Percentiles rank a stretch among this genome's conserved stretches.
Conservation (phyloP, 2,329 filamentous ascomycete genomes). For the Cladosporium sp. region DNA sequence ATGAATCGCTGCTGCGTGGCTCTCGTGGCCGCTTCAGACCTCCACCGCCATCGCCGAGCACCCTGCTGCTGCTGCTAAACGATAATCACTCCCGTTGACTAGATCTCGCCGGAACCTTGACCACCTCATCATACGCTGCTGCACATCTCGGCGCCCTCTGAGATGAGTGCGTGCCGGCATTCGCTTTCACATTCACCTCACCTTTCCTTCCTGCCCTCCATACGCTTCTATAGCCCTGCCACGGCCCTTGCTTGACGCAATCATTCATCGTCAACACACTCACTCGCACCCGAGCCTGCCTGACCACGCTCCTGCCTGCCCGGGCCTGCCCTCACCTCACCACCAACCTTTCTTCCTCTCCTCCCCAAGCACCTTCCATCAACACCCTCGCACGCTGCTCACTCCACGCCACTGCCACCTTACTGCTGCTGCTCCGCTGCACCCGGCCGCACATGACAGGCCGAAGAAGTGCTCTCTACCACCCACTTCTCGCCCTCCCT, state of each 20-base stretch:
- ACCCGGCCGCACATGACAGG: slow-evolving; percentile 11
- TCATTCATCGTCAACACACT: slow-evolving; percentile 12
- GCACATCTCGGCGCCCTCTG: slow-evolving; percentile 10
- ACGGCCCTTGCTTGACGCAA: slow-evolving; percentile 10
- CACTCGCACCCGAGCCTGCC: not conserved
- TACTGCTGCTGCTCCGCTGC: not conserved
- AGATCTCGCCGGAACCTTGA: slow-evolving; percentile 7
- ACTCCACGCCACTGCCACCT: not conserved
- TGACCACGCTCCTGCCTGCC: not conserved
- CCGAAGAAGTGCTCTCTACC: slow-evolving; percentile 4
- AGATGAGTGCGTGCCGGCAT: slow-evolving; percentile 9
- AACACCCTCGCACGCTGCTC: not conserved
- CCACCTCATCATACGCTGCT: not conserved
- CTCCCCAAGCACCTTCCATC: not conserved
- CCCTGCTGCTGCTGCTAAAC: not conserved
- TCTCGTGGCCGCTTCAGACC: not conserved
- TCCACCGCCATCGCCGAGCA: not conserved
- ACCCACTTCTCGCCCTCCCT: slow-evolving; percentile 8
- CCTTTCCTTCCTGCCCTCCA: not conserved
- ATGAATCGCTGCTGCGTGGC: not conserved
- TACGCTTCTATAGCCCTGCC: slow-evolving; percentile 1
- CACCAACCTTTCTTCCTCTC: not conserved
- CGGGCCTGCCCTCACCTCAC: slow-evolving; percentile 2
- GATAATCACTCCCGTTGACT: slow-evolving; percentile 1
- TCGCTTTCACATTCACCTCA: not conserved